These are phyloP conservation scores for Globisporangium apiculatum DNA, from an alignment of 352 stramenopile genomes.

Conservation along the genomic window DNA sequence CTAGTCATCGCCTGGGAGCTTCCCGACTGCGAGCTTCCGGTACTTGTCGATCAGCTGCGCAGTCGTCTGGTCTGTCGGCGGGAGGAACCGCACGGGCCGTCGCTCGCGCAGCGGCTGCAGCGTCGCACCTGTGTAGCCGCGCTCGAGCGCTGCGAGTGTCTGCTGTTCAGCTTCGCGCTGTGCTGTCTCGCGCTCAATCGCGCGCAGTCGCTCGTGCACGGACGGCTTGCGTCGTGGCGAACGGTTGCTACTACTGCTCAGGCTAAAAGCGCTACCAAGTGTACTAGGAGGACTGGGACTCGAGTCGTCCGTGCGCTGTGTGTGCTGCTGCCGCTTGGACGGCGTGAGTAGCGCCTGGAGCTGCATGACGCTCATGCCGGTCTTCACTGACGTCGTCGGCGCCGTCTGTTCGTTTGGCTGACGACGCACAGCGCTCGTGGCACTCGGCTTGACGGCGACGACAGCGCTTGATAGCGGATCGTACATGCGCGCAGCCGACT, in stretches of 20 bases:
- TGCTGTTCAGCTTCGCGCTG: slow-evolving; percentile 9
- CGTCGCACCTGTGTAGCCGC: slow-evolving; percentile 39
- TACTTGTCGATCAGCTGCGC: slow-evolving; percentile 76
- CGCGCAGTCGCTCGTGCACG: slow-evolving; percentile 5
- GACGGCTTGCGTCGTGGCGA: slow-evolving; percentile 2
- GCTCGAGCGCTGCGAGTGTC: slow-evolving; percentile 19
- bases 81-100: slow-evolving; percentile 40
- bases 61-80: slow-evolving; percentile 53
- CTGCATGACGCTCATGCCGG: slow-evolving; percentile 65
- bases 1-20: slow-evolving; percentile 20
- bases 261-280: neutral
- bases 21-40: slow-evolving; percentile 70
- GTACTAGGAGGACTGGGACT: too few species aligned
- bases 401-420: neutral
- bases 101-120: slow-evolving; percentile 42
- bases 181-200: slow-evolving; percentile 7
- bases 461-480: slow-evolving; percentile 38
- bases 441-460: slow-evolving; percentile 17
- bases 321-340: slow-evolving; percentile 15
- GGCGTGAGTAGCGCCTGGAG: slow-evolving; percentile 47
- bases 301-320: neutral
- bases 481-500: slow-evolving; percentile 67
- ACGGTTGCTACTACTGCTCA: neutral
- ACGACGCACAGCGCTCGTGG: slow-evolving; percentile 2
- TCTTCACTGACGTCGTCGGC: slow-evolving; percentile 25